These are phyloP conservation scores for Trametes pubescens DNA, from an alignment of 1,284 basidiomycete species.

Conservation along the genomic window DNA sequence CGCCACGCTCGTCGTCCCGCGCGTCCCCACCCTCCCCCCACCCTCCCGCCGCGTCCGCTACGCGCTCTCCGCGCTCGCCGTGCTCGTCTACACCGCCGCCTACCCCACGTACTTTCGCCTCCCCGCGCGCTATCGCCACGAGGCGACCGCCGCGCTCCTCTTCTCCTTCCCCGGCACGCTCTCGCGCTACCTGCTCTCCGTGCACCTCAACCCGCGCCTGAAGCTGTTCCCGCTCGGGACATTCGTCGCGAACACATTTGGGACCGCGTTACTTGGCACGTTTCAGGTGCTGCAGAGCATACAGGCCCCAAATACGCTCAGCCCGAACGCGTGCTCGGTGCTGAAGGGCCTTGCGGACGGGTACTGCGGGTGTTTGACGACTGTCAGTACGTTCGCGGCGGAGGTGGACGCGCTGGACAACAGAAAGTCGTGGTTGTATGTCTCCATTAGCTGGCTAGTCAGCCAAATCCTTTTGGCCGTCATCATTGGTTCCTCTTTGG, in stretches of 20 bases:
- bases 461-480: conserved; percentile 80
- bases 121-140: conserved; percentile 74
- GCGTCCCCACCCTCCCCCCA: conserved; percentile 49
- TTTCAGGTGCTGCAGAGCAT: conserved; percentile 78
- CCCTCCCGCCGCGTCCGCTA: conserved; percentile 54
- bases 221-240: conserved; percentile 87
- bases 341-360: conserved; percentile 88
- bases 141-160: conserved; percentile 88
- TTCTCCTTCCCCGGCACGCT: conserved; percentile 92
- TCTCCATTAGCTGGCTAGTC: conserved; percentile 68
- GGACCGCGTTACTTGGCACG: conserved; percentile 77
- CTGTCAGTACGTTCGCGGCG: conserved; percentile 92
- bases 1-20: conserved; percentile 51
- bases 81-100: conserved; percentile 70
- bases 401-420: conserved; percentile 74
- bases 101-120: conserved; percentile 84
- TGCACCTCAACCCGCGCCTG: conserved; percentile 72
- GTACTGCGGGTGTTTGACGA: conserved; percentile 95
- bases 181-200: conserved; percentile 82
- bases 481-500: conserved; percentile 79
- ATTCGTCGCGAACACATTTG: conserved; percentile 84
- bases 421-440: conserved; percentile 73
- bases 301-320: conserved; percentile 46
- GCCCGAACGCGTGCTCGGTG: conserved; percentile 68
- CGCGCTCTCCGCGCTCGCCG: conserved; percentile 54